phyloP scores from a whole-genome alignment of 805 yeast genomes.

The Ogataea pignaliae region DNA sequence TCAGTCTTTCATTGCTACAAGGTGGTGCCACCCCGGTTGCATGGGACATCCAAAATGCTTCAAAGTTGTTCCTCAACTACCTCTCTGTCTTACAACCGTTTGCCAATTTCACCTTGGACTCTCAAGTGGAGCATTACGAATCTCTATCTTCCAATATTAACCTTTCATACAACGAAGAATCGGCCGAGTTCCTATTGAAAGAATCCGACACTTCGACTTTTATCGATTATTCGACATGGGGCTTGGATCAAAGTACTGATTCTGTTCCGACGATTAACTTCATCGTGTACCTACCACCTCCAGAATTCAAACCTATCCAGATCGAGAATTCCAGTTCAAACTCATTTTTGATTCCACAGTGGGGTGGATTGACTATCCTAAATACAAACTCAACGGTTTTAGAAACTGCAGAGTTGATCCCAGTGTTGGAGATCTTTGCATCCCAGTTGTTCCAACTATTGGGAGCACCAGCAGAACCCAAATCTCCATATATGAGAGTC shows the following conservation, averaged over 20 bases:
- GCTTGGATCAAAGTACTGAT: conserved; percentile 43
- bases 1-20: conserved; percentile 69
- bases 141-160: conserved; percentile 29
- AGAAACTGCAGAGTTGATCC: conserved; percentile 42
- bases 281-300: conserved; percentile 59
- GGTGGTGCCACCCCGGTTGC: conserved; percentile 63
- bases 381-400: conserved; percentile 34
- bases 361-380: conserved; percentile 73
- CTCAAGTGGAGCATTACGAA: conserved; percentile 74
- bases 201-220: conserved; percentile 63
- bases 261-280: conserved; percentile 68
- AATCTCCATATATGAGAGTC: conserved; percentile 56
- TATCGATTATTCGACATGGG: conserved; percentile 85
- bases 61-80: conserved; percentile 52
- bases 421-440: conserved; percentile 63
- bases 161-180: conserved; percentile 22
- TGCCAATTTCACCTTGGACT: conserved; percentile 70
- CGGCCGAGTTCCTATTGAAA: conserved; percentile 32
- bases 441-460: conserved; percentile 69
- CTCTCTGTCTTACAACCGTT: conserved; percentile 46
- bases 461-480: conserved; percentile 59
- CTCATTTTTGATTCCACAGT: conserved; percentile 78
- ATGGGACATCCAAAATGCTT: conserved; percentile 68
- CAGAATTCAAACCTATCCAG: conserved; percentile 41
- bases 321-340: conserved; percentile 45